Evolutionary conservation across 441 rosid species (phyloP), one percentile per base, ranked within the genome.

Genomic region (Melastoma candidum): DNA sequence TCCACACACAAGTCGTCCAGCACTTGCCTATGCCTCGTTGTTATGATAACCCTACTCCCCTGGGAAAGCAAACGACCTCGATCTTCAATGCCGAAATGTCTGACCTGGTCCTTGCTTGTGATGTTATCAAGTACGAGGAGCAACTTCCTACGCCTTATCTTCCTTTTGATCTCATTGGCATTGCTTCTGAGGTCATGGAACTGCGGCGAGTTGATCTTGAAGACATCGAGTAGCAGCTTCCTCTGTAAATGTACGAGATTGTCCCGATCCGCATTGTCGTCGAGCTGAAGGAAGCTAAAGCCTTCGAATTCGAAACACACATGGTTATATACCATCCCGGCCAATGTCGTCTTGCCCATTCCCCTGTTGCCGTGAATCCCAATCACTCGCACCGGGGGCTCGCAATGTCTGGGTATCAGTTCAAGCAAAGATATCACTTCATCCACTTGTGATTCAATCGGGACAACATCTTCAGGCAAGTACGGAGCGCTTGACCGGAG

Each of bases 91-190:
- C 36, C 36, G 7, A 29, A 29, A 29, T 29, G 36, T 6, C 36
- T 29, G 36, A 53, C 57, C 22, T 53, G 57, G 46, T 41, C 12
- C 26, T 17, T 53, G 7, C 22, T 12, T 0, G 11, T 25, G 10
- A 53, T 45, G 5, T 26, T 24, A 26, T 55, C 59, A 12, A 55
- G 59, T 4, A 55, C 59, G 32, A 53, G 17, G 3, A 53, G 45
- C 5, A 53, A 12, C 57, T 36, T 53, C 11, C 32, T 53, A 2
- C 47, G 57, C 17, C 17, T 13, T 24, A 57, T 2, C 32, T 51
- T 57, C 13, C 7, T 14, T 22, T 36, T 57, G 10, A 55, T 55
- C 7, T 43, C 25, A 7, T 39, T 7, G 7, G 46, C 24, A 11
- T 44, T 55, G 12, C 9, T 17, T 32, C 1, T 25, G 26, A 6